Evolutionary conservation across 1,284 basidiomycete species (phyloP), one percentile per base, ranked within the genome.

Genomic region (Malassezia equina): DNA sequence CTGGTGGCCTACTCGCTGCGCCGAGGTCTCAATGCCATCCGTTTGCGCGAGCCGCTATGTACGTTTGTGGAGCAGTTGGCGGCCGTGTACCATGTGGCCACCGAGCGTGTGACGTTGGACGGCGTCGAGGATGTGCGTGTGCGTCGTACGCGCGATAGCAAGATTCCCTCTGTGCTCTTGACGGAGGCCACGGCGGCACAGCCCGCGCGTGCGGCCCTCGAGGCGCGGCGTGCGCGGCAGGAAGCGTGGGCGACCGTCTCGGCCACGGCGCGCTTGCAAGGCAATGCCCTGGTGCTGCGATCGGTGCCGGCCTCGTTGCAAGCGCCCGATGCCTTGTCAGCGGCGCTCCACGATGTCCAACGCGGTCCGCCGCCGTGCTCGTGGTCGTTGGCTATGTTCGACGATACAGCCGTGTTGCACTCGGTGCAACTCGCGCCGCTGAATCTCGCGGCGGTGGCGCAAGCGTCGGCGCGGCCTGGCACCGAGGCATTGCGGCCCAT

Each of bases 31-130:
- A 48, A 55, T 27, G 47, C 53, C 7, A 15, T 65, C 12, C 55
- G 64, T 2, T 55, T 66, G 15, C 63, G 60, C 51, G 51, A 49
- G 46, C 55, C 60, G 23, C 64, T 68, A 40, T 59, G 69, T 39
- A 58, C 65, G 44, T 71, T 73, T 23, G 65, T 65, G 6, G 65
- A 65, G 48, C 63, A 64, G 47, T 56, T 73, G 5, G 69, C 68
- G 7, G 47, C 45, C 0, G 60, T 59, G 2, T 74, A 67, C 58
- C 52, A 59, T 46, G 60, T 74, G 11, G 63, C 46, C 5, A 27
- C 23, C 7, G 49, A 47, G 31, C 33, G 33, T n/a, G 39, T 43
- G 34, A 42, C 42, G 17, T 15, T 27, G 12, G 24, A 40, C 2
- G 55, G 49, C 25, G 27, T 17, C 24, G 42, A n/a, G 4, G 55